A percentile compares a stretch with the other conserved stretches of the same genome.
Conservation (phyloP, 805 yeast species). For the Starmerella kuoi region DNA sequence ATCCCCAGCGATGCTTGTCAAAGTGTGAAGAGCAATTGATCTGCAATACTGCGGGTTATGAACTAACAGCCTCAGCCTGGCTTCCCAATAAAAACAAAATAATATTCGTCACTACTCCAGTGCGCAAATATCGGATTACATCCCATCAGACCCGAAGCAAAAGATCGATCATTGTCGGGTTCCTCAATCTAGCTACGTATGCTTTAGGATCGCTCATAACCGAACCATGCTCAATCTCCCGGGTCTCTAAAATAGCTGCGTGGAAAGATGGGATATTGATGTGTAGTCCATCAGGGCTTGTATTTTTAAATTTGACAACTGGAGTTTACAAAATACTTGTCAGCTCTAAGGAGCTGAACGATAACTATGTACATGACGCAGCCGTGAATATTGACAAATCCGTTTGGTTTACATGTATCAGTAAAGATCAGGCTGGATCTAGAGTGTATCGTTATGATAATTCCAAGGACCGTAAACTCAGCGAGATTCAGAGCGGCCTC, state of each 20-base stretch:
- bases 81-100: neutral
- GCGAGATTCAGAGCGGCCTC: neutral
- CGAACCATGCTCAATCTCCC: neutral
- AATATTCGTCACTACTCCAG: neutral
- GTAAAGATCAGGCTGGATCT: neutral
- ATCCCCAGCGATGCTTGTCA: no score
- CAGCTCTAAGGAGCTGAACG: neutral
- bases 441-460: neutral
- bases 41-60: neutral
- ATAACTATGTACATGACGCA: neutral
- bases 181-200: neutral
- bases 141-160: neutral
- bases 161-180: neutral
- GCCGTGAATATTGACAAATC: neutral
- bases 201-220: neutral
- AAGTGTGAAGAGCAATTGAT: neutral
- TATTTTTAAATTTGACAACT: neutral
- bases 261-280: constrained; percentile 3
- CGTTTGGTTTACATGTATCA: neutral
- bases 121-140: neutral
- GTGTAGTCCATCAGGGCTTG: constrained; percentile 3
- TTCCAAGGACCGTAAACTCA: neutral
- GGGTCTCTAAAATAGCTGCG: neutral
- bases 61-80: neutral
- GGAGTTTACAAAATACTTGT: neutral